Conservation (phyloP, 2,329 filamentous ascomycete species). For the Monilinia vaccinii-corymbosi region DNA sequence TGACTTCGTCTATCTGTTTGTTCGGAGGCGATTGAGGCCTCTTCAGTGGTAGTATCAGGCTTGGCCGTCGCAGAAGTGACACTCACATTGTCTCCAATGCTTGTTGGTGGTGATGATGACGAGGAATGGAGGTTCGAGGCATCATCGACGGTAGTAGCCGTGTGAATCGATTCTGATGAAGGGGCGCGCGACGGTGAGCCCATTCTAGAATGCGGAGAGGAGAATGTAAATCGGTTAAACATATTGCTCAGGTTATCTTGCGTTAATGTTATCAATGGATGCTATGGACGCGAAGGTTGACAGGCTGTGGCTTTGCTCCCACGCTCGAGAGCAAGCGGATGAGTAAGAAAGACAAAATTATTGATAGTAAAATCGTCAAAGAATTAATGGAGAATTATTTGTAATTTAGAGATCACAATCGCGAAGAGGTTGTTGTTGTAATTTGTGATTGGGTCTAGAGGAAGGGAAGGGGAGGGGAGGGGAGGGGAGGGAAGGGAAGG, state of each 20-base stretch:
- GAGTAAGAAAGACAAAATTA: not conserved
- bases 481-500: not conserved
- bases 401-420: not conserved
- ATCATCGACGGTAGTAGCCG: constrained; percentile 24
- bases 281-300: constrained; percentile 9
- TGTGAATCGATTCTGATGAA: constrained; percentile 23
- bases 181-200: constrained; percentile 20
- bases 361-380: not conserved
- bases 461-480: not conserved
- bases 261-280: constrained; percentile 8
- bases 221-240: too few species aligned
- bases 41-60: constrained; percentile 16
- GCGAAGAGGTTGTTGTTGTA: not conserved
- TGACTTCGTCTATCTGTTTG: constrained; percentile 38
- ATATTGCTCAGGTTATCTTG: constrained; percentile 12
- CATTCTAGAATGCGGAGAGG: constrained; percentile 18
- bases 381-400: not conserved
- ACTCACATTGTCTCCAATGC: constrained; percentile 52
- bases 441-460: not conserved
- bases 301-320: constrained; percentile 8
- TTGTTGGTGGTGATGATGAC: constrained; percentile 52
- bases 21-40: constrained; percentile 7
- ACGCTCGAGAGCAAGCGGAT: not conserved
- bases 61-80: constrained; percentile 38
- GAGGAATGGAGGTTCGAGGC: constrained; percentile 24